These are phyloP conservation scores for Omphalea diandra DNA, from an alignment of 441 rosid species.

Conservation along the genomic window DNA sequence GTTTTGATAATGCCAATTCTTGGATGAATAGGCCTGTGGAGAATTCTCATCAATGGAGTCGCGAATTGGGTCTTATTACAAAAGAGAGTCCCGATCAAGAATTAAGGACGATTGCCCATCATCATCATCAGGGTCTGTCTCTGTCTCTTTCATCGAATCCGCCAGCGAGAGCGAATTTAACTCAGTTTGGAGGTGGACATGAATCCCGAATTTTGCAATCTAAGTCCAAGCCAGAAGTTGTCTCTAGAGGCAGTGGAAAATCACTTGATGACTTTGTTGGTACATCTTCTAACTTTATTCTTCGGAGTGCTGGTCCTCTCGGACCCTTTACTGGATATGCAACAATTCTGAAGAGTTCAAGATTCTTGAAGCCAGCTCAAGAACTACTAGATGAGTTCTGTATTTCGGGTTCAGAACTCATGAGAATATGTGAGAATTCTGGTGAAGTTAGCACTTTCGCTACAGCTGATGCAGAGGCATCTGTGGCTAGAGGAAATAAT, in stretches of 20 bases:
- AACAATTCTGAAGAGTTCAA: slow-evolving; percentile 56
- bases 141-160: slow-evolving; percentile 50
- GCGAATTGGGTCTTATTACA: slow-evolving; percentile 24
- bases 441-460: slow-evolving; percentile 32
- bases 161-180: slow-evolving; percentile 15
- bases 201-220: slow-evolving; percentile 19
- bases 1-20: slow-evolving; percentile 15
- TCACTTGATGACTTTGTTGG: slow-evolving; percentile 31
- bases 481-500: slow-evolving; percentile 13
- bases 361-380: slow-evolving; percentile 58
- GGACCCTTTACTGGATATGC: slow-evolving; percentile 80
- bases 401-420: slow-evolving; percentile 19
- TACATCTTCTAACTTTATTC: slow-evolving; percentile 20
- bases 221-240: slow-evolving; percentile 26
- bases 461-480: slow-evolving; percentile 18
- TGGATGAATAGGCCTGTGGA: slow-evolving; percentile 29
- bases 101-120: slow-evolving; percentile 20
- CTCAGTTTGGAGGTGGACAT: slow-evolving; percentile 32
- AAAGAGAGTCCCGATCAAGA: slow-evolving; percentile 26
- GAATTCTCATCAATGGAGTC: slow-evolving; percentile 29
- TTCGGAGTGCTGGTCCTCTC: slow-evolving; percentile 46
- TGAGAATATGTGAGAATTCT: slow-evolving; percentile 10
- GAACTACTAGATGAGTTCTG: slow-evolving; percentile 53
- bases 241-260: slow-evolving; percentile 31
- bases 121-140: slow-evolving; percentile 45